Conservation (phyloP, 306 rosid genomes). For the Casuarina cunninghamiana region DNA sequence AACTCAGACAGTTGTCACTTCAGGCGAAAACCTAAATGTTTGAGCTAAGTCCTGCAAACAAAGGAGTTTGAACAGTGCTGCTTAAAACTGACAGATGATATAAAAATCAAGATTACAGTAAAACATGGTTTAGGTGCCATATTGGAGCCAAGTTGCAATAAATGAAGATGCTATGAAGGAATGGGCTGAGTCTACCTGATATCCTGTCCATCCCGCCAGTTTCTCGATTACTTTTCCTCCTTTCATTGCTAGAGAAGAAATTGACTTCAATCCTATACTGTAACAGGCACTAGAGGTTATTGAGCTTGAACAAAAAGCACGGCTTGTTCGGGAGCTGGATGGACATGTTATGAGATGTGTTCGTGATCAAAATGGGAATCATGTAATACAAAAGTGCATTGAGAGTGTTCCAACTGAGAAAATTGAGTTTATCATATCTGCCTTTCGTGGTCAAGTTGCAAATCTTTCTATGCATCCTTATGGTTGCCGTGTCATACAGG, state of each 20-base stretch:
- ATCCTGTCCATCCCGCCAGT: neutral
- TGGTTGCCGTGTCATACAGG: constrained; percentile 70
- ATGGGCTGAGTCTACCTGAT: neutral
- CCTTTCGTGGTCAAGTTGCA: constrained; percentile 54
- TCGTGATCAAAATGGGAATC: constrained; percentile 68
- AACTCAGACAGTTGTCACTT: too few species aligned
- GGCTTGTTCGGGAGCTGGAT: constrained; percentile 60
- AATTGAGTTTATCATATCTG: constrained; percentile 52
- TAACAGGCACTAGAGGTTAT: constrained; percentile 65
- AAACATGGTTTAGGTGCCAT: neutral
- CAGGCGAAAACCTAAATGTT: too few species aligned
- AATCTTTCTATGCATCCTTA: constrained; percentile 57
- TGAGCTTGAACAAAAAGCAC: constrained; percentile 57
- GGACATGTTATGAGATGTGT: constrained; percentile 63
- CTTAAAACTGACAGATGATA: neutral
- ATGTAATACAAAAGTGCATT: constrained; percentile 68
- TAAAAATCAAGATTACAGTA: neutral
- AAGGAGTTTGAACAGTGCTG: too few species aligned
- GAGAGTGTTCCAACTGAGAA: constrained; percentile 53
- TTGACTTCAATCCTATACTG: constrained; percentile 19
- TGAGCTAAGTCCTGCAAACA: too few species aligned
- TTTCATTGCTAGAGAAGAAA: neutral
- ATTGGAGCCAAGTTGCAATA: neutral
- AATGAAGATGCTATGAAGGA: neutral
- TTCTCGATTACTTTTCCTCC: neutral